These are phyloP conservation scores for Filobasidium uniguttulatum DNA, from an alignment of 1,284 basidiomycete genomes.

Conservation along the genomic window DNA sequence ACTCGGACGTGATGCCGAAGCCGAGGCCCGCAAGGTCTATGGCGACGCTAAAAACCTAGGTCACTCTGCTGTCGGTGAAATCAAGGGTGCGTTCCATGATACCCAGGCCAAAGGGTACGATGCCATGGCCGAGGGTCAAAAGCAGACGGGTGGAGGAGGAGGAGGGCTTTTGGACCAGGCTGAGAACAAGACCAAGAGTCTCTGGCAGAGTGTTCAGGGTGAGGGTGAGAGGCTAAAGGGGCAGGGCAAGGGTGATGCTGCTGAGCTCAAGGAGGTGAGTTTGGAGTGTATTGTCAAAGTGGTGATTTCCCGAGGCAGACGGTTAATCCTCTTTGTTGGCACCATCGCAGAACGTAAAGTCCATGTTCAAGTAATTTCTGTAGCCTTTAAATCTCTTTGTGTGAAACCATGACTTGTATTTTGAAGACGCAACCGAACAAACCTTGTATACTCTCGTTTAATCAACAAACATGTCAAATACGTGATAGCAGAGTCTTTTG, in stretches of 20 bases:
- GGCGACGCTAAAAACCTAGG: slow-evolving; percentile 12
- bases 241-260: slow-evolving; percentile 5
- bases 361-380: slow-evolving; percentile 13
- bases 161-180: slow-evolving; percentile 5
- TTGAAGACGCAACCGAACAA: too few species aligned
- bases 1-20: slow-evolving; percentile 7
- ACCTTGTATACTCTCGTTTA: too few species aligned
- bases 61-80: slow-evolving; percentile 6
- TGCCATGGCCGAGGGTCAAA: slow-evolving; percentile 1
- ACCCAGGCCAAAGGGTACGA: slow-evolving; percentile 10
- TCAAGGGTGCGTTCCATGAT: slow-evolving; percentile 12
- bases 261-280: slow-evolving; percentile 15
- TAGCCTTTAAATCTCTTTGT: background rate
- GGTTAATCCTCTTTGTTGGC: background rate
- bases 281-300: background rate
- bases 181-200: slow-evolving; percentile 10
- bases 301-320: background rate
- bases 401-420: too few species aligned
- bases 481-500: too few species aligned
- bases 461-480: too few species aligned
- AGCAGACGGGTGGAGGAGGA: background rate
- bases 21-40: slow-evolving; percentile 12
- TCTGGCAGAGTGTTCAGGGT: slow-evolving; percentile 2
- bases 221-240: slow-evolving; percentile 12
- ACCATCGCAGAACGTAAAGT: slow-evolving; percentile 12